Percentiles rank a stretch among this genome's conserved stretches.
Conservation (phyloP, 2,329 filamentous ascomycete genomes). For the Celoporthe dispersa region DNA sequence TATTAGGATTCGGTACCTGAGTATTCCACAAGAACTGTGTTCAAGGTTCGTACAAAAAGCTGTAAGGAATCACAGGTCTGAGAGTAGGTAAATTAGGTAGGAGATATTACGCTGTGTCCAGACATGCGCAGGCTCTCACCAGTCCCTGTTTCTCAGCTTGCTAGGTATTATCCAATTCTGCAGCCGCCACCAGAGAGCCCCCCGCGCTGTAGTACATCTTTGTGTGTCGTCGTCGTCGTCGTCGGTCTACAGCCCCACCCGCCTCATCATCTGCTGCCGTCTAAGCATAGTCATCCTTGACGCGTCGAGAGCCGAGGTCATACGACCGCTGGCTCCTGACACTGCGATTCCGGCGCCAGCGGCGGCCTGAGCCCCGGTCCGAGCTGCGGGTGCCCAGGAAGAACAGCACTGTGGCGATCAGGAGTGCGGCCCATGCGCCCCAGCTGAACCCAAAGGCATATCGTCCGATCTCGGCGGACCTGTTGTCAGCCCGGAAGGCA, state of each 20-base stretch:
- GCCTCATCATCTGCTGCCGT: conserved; percentile 5
- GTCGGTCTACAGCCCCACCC: not conserved
- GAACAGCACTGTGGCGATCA: conserved; percentile 71
- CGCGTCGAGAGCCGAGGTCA: conserved; percentile 59
- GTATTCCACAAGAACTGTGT: not conserved
- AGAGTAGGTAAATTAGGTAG: not conserved
- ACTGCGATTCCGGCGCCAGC: conserved; percentile 53
- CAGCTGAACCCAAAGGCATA: conserved; percentile 80
- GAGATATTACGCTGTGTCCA: too few relatives aligned
- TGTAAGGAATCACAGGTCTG: not conserved
- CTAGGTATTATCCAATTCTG: not conserved
- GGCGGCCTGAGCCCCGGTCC: conserved; percentile 31
- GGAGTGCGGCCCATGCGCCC: conserved; percentile 68
- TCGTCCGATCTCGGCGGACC: conserved; percentile 63
- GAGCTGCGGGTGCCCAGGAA: conserved; percentile 60
- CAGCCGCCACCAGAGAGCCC: not conserved
- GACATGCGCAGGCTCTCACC: too few relatives aligned
- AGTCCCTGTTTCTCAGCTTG: not conserved
- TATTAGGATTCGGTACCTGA: not conserved
- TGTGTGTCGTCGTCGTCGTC: not conserved
- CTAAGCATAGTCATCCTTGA: conserved; percentile 73
- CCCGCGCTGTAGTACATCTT: not conserved
- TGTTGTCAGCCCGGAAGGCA: conserved; percentile 60
- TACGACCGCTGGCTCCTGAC: conserved; percentile 59
- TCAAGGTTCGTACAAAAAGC: not conserved